Percentiles rank a stretch among this genome's conserved stretches.
Conservation (phyloP, 768 basidiomycete genomes). For the Termitomyces sp. region DNA sequence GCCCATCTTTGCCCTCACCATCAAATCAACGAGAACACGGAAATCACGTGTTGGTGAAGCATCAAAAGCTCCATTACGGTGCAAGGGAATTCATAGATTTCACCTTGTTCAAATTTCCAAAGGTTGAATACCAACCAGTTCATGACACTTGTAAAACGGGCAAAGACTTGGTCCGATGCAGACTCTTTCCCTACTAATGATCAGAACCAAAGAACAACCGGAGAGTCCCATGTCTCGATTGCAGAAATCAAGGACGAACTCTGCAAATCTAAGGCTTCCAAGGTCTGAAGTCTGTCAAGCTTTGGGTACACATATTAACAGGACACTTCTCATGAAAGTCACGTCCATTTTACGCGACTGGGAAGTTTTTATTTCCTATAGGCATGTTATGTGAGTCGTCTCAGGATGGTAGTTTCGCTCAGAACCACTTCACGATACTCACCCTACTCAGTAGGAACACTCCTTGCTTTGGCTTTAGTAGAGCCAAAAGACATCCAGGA, state of each 20-base stretch:
- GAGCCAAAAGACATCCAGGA: slow-evolving; percentile 64
- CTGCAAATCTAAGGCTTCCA: slow-evolving; percentile 19
- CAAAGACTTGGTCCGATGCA: slow-evolving; percentile 7
- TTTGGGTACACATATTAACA: neutral
- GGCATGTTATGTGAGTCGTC: slow-evolving; percentile 50
- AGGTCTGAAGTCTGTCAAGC: slow-evolving; percentile 1
- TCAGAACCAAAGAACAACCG: neutral
- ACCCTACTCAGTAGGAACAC: slow-evolving; percentile 48
- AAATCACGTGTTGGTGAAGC: no score
- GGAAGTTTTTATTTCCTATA: slow-evolving; percentile 65
- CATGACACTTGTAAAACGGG: slow-evolving; percentile 11
- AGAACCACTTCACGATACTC: slow-evolving; percentile 3
- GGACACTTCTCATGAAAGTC: slow-evolving; percentile 15
- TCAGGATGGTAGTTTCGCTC: neutral
- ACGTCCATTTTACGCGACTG: slow-evolving; percentile 24
- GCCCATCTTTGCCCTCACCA: no score
- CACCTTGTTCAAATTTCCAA: neutral
- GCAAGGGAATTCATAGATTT: no score
- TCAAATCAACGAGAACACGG: no score
- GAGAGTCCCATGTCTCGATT: neutral
- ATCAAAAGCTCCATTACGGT: no score
- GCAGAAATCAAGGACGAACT: slow-evolving; percentile 13
- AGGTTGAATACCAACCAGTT: neutral
- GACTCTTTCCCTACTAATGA: neutral
- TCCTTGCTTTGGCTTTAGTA: slow-evolving; percentile 60